Conservation (phyloP, 306 rosid genomes). For the Vigna hirtella region DNA sequence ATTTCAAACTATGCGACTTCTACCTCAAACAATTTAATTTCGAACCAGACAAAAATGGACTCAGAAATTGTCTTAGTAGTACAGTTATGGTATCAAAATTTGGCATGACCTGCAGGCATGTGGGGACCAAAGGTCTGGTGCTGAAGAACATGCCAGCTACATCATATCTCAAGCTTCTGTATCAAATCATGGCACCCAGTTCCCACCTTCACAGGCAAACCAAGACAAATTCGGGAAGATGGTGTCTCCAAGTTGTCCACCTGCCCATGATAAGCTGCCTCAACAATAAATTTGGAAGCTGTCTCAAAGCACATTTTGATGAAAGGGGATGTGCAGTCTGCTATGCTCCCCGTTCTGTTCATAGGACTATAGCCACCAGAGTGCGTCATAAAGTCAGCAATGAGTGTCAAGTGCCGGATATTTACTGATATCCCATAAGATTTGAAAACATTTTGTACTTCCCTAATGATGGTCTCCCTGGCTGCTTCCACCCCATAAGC, state of each 20-base stretch:
- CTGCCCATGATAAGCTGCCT: conserved; percentile 80
- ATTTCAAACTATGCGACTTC: conserved; percentile 9
- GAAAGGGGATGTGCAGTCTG: conserved; percentile 77
- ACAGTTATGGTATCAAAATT: conserved; percentile 51
- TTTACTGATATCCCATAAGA: conserved; percentile 85
- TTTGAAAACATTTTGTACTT: conserved; percentile 77
- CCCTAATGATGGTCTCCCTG: conserved; percentile 85
- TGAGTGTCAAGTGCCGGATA: conserved; percentile 80
- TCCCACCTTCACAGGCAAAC: conserved; percentile 85
- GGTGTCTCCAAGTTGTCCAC: conserved; percentile 84
- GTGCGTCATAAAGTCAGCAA: conserved; percentile 87
- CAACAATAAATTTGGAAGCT: conserved; percentile 81
- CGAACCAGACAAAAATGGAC: background rate
- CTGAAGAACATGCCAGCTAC: background rate
- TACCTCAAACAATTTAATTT: conserved; percentile 19
- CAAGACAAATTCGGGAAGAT: conserved; percentile 88
- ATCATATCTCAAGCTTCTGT: conserved; percentile 65
- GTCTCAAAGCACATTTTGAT: conserved; percentile 86
- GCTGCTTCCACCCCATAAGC: conserved; percentile 93
- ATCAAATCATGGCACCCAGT: conserved; percentile 84
- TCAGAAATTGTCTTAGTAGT: background rate
- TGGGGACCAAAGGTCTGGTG: background rate
- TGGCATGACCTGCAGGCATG: conserved; percentile 3
- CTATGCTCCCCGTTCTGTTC: conserved; percentile 72
- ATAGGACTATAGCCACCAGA: conserved; percentile 77